Evolutionary conservation across 1,284 basidiomycete genomes (phyloP).

Genomic region (Farysia itapuensis): DNA sequence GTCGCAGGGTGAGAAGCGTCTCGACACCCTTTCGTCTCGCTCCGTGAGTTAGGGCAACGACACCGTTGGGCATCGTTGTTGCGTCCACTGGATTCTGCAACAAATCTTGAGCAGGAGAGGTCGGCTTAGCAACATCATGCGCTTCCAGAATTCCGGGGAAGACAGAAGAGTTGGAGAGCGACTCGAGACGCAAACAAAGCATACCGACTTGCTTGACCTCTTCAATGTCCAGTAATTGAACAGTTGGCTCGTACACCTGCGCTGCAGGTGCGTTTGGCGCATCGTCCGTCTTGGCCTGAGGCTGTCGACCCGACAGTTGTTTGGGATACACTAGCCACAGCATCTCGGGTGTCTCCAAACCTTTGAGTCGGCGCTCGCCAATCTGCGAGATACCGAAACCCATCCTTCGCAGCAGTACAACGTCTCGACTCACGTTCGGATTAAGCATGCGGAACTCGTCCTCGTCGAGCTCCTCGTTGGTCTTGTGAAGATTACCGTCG

Average conservation of each 20-base stretch:
- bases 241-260: conserved; percentile 59
- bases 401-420: conserved; percentile 75
- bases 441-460: conserved; percentile 57
- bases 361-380: conserved; percentile 91
- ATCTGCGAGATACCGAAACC: conserved; percentile 75
- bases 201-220: conserved; percentile 77
- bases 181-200: conserved; percentile 80
- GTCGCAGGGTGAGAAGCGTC: conserved; percentile 33
- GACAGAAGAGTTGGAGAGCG: conserved; percentile 71
- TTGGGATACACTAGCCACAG: conserved; percentile 82
- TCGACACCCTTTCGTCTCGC: conserved; percentile 48
- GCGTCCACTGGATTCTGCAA: conserved; percentile 10
- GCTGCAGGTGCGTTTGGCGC: conserved; percentile 47
- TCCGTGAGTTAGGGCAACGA: conserved; percentile 15
- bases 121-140: conserved; percentile 17
- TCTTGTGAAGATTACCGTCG: conserved; percentile 15
- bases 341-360: conserved; percentile 75
- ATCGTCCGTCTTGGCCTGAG: conserved; percentile 65
- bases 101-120: conserved; percentile 19
- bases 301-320: conserved; percentile 73
- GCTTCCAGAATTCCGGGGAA: conserved; percentile 57
- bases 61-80: neutral
- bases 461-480: conserved; percentile 47
- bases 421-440: conserved; percentile 60
- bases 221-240: conserved; percentile 71